These are phyloP conservation scores for Voacanga thouarsii DNA, from an alignment of 257 asterid species.

Conservation along the genomic window DNA sequence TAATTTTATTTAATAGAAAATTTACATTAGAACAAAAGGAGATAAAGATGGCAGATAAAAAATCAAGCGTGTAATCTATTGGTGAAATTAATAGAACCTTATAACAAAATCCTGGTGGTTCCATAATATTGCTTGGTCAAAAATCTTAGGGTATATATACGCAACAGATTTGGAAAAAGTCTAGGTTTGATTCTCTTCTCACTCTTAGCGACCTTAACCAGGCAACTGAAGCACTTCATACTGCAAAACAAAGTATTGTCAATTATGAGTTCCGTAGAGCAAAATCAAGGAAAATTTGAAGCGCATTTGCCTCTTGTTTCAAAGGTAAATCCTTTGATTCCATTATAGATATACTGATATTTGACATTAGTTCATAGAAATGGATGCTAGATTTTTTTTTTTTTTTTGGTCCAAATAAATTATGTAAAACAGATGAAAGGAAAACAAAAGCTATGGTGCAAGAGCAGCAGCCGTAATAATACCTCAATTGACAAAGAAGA, in stretches of 20 bases:
- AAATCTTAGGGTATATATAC: background rate
- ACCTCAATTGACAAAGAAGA: background rate
- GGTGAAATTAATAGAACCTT: no score
- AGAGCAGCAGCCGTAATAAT: conserved; percentile 7
- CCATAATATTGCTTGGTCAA: background rate
- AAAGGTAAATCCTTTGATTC: conserved; percentile 10
- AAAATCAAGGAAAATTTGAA: background rate
- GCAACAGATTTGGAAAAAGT: conserved; percentile 4
- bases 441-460: conserved; percentile 11
- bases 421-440: conserved; percentile 18
- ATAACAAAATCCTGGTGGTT: background rate
- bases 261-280: conserved; percentile 11
- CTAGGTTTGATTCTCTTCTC: background rate
- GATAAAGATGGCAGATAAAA: no score
- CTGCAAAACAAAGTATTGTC: background rate
- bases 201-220: background rate
- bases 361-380: background rate
- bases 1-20: no score
- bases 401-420: background rate
- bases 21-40: no score
- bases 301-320: conserved; percentile 3
- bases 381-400: background rate
- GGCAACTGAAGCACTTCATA: background rate
- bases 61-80: no score
- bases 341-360: background rate